Evolutionary conservation across 2,329 filamentous ascomycete species (phyloP).

Genomic region (Plenodomus tracheiphilus): DNA sequence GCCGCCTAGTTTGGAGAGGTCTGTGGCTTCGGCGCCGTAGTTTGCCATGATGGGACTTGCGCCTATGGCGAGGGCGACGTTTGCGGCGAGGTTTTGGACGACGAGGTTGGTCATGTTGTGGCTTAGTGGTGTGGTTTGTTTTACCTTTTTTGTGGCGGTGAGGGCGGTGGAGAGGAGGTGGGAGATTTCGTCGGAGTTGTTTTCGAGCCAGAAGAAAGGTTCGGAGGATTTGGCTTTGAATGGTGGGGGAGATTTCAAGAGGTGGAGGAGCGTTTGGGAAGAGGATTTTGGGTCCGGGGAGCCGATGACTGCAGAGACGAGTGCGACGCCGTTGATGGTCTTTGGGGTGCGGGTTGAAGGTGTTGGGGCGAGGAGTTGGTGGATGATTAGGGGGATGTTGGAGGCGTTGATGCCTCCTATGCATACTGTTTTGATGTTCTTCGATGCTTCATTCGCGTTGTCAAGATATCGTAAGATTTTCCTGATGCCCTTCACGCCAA

Average conservation of each 20-base stretch:
- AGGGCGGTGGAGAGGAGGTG: conserved; percentile 20
- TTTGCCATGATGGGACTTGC: conserved; percentile 94
- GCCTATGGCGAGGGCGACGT: conserved; percentile 81
- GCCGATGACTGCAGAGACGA: conserved; percentile 87
- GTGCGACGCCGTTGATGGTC: conserved; percentile 75
- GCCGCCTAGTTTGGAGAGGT: conserved; percentile 76
- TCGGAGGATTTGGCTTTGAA: conserved; percentile 25
- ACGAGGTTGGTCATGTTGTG: conserved; percentile 99
- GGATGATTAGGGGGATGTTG: conserved; percentile 75
- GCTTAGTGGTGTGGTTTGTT: conserved; percentile 69
- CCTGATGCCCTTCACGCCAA: conserved; percentile 72
- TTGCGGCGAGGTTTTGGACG: conserved; percentile 93
- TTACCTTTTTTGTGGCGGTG: conserved; percentile 63
- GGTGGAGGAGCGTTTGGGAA: conserved; percentile 60
- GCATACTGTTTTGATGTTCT: conserved; percentile 63
- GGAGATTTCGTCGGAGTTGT: conserved; percentile 12
- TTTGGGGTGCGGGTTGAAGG: conserved; percentile 49
- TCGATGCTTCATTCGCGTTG: conserved; percentile 35
- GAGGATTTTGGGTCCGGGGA: conserved; percentile 68
- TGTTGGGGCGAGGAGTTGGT: conserved; percentile 61
- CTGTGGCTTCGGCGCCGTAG: conserved; percentile 77
- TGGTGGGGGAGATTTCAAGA: conserved; percentile 51
- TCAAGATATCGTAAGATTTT: conserved; percentile 66
- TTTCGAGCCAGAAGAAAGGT: conserved; percentile 23
- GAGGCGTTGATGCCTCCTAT: conserved; percentile 84